These are phyloP conservation scores for Xylaria flabelliformis DNA, from an alignment of 495 filamentous ascomycete genomes.

Conservation along the genomic window DNA sequence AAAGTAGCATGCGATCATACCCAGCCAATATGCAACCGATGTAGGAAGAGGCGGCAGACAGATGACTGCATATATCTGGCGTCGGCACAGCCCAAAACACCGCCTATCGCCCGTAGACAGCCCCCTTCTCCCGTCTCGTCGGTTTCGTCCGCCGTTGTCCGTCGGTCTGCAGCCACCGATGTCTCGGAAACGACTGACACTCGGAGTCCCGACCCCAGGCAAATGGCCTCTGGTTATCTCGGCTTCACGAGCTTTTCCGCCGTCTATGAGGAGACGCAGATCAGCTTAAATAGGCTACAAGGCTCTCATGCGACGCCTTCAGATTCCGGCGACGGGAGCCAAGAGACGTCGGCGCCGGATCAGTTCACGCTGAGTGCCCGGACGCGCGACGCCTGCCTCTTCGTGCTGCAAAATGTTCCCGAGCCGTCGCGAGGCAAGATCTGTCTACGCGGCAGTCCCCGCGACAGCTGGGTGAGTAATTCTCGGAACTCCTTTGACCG, in stretches of 20 bases:
- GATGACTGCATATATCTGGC: conserved; percentile 37
- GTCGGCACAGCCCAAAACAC: conserved; percentile 16
- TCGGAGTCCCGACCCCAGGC: conserved; percentile 42
- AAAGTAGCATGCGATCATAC: conserved; percentile 44
- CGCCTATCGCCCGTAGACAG: conserved; percentile 24
- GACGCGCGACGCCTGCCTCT: conserved; percentile 46
- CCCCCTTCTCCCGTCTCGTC: conserved; percentile 26
- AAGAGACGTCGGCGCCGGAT: conserved; percentile 1
- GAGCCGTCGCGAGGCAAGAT: conserved; percentile 34
- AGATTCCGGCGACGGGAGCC: conserved; percentile 41
- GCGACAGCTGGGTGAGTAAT: too few species aligned
- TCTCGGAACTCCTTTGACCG: too few species aligned
- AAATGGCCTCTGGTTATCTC: conserved; percentile 52
- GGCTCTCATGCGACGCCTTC: conserved; percentile 29
- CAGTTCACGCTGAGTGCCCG: conserved; percentile 15
- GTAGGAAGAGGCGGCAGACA: conserved; percentile 35
- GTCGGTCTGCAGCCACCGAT: neutral
- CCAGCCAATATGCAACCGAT: conserved; percentile 39
- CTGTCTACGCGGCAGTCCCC: conserved; percentile 10
- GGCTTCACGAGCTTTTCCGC: conserved; percentile 60
- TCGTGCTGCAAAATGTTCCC: conserved; percentile 53
- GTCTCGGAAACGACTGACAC: conserved; percentile 8
- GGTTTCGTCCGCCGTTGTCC: neutral
- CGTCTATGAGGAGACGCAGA: conserved; percentile 50
- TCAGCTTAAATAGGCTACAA: conserved; percentile 37